Evolutionary conservation across 1,139 yeast species (phyloP).

Genomic region (Debaryomyces singareniensis): DNA sequence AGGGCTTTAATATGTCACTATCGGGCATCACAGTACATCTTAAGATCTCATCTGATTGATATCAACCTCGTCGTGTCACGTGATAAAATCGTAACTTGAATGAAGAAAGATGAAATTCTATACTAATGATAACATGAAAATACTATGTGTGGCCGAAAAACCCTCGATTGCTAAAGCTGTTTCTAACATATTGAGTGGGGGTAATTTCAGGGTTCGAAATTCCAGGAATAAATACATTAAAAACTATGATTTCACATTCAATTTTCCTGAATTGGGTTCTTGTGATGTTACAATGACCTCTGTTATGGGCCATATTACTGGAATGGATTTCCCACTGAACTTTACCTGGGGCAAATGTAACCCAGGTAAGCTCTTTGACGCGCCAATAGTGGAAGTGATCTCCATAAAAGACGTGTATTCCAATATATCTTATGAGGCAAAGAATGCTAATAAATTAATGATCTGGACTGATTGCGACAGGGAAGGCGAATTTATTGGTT

Average conservation of each 20-base stretch:
- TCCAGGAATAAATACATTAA: constrained; percentile 60
- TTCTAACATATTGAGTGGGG: constrained; percentile 71
- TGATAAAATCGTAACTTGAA: not conserved
- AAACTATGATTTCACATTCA: constrained; percentile 72
- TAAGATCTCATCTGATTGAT: too few relatives aligned
- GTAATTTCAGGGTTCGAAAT: constrained; percentile 42
- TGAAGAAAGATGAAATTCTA: not conserved
- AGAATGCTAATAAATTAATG: constrained; percentile 57
- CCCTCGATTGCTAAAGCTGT: constrained; percentile 92
- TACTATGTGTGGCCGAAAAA: constrained; percentile 95
- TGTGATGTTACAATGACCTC: constrained; percentile 89
- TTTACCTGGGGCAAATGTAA: constrained; percentile 64
- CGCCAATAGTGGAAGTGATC: constrained; percentile 47
- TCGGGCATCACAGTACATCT: too few relatives aligned
- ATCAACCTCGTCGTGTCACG: not conserved
- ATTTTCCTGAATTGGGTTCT: constrained; percentile 51
- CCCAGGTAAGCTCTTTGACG: constrained; percentile 62
- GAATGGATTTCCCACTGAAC: constrained; percentile 58
- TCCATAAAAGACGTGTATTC: constrained; percentile 46
- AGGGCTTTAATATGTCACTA: too few relatives aligned
- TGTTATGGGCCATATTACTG: constrained; percentile 78
- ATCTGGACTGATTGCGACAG: constrained; percentile 99
- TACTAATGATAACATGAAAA: constrained; percentile 43
- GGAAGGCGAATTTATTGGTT: constrained; percentile 95
- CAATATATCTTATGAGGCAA: constrained; percentile 68